A percentile compares a stretch with the other conserved stretches of the same genome.
These are phyloP conservation scores for Rhodotorula paludigena DNA, from an alignment of 768 basidiomycete genomes.

Conservation along the genomic window DNA sequence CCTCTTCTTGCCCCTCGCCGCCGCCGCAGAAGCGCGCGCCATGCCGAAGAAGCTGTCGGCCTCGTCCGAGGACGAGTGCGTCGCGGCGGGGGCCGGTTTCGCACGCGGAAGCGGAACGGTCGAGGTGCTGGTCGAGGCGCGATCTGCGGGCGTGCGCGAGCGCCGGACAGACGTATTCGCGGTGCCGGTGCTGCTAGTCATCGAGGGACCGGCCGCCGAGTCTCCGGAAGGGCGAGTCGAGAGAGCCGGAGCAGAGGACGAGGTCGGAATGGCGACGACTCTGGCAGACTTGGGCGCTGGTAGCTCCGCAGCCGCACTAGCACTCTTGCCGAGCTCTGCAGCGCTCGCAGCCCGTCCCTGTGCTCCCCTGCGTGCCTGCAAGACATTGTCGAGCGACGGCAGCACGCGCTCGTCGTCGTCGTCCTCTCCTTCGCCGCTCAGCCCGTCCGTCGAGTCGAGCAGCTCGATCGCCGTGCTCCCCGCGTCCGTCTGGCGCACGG, in stretches of 20 bases:
- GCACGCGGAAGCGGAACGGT: background rate
- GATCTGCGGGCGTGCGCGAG: background rate
- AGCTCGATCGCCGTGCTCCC: background rate
- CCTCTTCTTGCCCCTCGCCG: background rate
- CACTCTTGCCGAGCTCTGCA: too few species aligned
- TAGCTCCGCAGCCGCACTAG: too few species aligned
- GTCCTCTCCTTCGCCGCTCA: background rate
- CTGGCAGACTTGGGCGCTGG: too few species aligned
- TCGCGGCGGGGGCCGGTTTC: background rate
- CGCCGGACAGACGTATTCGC: background rate
- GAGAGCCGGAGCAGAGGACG: too few species aligned
- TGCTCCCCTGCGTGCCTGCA: too few species aligned
- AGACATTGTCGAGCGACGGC: too few species aligned
- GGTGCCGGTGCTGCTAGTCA: background rate
- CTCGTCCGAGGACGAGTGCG: conserved; percentile 12
- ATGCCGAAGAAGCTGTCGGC: conserved; percentile 26
- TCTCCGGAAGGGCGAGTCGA: background rate
- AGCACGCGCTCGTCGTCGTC: too few species aligned
- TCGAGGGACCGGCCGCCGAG: background rate
- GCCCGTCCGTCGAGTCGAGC: background rate
- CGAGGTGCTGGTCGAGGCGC: background rate
- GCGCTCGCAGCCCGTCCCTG: background rate
- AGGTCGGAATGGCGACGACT: too few species aligned
- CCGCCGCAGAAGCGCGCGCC: background rate
- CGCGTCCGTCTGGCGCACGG: background rate